Conservation (phyloP, 768 basidiomycete genomes). For the Ramaria rubella region DNA sequence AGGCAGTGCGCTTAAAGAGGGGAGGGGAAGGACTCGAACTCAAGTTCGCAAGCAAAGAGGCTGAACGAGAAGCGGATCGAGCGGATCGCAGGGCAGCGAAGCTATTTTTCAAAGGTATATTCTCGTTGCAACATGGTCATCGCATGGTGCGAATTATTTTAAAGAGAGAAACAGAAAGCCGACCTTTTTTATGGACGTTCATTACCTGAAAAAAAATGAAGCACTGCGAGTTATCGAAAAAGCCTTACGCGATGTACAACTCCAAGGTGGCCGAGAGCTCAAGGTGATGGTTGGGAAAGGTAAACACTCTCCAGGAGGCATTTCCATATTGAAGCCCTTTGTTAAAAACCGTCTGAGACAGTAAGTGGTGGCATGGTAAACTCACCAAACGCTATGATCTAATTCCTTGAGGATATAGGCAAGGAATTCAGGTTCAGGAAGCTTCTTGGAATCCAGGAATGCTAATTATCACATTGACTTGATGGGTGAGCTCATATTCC, state of each 20-base stretch:
- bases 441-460: neutral
- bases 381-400: neutral
- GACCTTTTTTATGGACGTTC: constrained; percentile 28
- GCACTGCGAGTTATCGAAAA: constrained; percentile 26
- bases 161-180: constrained; percentile 24
- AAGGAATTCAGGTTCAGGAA: neutral
- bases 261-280: constrained; percentile 23
- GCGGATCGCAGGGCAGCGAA: constrained; percentile 29
- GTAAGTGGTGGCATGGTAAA: no score
- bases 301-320: constrained; percentile 25
- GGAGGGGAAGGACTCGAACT: constrained; percentile 21
- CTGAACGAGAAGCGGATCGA: constrained; percentile 21
- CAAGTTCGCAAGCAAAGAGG: constrained; percentile 26
- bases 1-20: constrained; percentile 20
- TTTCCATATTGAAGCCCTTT: constrained; percentile 24
- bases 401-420: neutral
- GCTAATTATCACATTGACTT: constrained; percentile 2
- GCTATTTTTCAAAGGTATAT: constrained; percentile 29
- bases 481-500: no score
- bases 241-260: constrained; percentile 26
- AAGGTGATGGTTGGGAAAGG: constrained; percentile 31
- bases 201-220: constrained; percentile 27
- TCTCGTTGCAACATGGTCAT: neutral
- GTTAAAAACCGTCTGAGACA: neutral
- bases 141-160: neutral